Conservation (phyloP, 495 filamentous ascomycete species). For the Lasiosphaeria miniovina region DNA sequence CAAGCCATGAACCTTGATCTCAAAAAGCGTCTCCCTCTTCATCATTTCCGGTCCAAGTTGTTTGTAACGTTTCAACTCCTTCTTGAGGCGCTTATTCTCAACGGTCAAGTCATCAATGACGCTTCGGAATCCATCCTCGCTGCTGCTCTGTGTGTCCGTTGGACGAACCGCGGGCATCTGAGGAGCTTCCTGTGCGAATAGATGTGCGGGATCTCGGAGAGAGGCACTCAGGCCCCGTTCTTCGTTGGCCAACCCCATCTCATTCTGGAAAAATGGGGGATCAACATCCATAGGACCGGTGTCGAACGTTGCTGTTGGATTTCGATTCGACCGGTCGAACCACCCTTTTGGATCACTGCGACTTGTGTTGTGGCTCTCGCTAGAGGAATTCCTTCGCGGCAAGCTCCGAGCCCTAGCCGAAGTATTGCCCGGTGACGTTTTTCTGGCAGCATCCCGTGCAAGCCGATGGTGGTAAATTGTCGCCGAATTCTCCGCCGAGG, state of each 20-base stretch:
- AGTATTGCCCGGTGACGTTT: constrained; percentile 4
- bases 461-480: constrained; percentile 41
- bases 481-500: constrained; percentile 38
- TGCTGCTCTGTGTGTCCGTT: constrained; percentile 44
- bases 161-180: constrained; percentile 22
- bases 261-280: constrained; percentile 52
- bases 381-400: constrained; percentile 38
- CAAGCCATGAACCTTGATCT: constrained; percentile 69
- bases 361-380: constrained; percentile 39
- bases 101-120: constrained; percentile 73
- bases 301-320: constrained; percentile 32
- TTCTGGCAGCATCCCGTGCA: constrained; percentile 32
- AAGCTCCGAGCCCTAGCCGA: constrained; percentile 7
- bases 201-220: constrained; percentile 17
- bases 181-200: constrained; percentile 18
- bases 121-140: constrained; percentile 58
- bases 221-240: constrained; percentile 12
- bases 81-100: constrained; percentile 68
- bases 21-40: constrained; percentile 66
- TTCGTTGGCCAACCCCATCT: constrained; percentile 44
- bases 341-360: constrained; percentile 43
- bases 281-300: constrained; percentile 46
- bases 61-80: constrained; percentile 64
- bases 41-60: constrained; percentile 58
- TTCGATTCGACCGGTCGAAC: constrained; percentile 47